Base-by-base conservation (phyloP, 2,329 filamentous ascomycete genomes). In the Tetracladium maxilliforme region DNA sequence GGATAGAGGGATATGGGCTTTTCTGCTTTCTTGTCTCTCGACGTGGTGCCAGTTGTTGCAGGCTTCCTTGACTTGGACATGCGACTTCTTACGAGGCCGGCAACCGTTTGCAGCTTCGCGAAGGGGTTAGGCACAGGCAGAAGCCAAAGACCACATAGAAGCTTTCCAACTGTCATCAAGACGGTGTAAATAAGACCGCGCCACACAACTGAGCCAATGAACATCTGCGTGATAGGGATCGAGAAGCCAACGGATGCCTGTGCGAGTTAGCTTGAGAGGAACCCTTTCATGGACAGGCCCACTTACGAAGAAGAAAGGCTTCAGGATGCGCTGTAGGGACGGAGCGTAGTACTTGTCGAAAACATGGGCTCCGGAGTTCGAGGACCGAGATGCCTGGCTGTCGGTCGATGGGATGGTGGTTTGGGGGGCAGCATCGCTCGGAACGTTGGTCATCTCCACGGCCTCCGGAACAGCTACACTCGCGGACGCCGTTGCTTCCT, bases 191-290 rank as follows among this genome's bases (percentile, higher is more conserved):
- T 59, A 1, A 84, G 33, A 1, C 80, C 80, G 8, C 70, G 66
- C 80, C 78, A 90, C 3, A 84, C 48, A 0, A 79, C 58, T 1
- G 50, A 39, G 0, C 65, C 65, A 0, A 45, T 43, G 37, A 84
- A 87, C 58, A 90, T 70, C 6, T 66, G 50, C 0, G 63, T 67
- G 16, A 87, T 74, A 0, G 80, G 80, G 2, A 90, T 78, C 0
- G 79, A 74, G 41, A 87, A 86, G 1, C 80, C 80, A 18, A 87
- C 76, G 0, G 64, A 69, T 1, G 64, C 57, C 57, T 61, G 11
- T 13, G 1, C 3, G 10, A n/a, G 18, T 39, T 6, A 39, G 33
- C 12, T 24, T 14, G 17, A 9, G 10, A 24, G 7, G 6, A 6
- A 17, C n/a, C n/a, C n/a, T n/a, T n/a, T n/a, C n/a, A n/a, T n/a